Conservation (phyloP, 2,329 filamentous ascomycete genomes). For the Penicillium sp. region DNA sequence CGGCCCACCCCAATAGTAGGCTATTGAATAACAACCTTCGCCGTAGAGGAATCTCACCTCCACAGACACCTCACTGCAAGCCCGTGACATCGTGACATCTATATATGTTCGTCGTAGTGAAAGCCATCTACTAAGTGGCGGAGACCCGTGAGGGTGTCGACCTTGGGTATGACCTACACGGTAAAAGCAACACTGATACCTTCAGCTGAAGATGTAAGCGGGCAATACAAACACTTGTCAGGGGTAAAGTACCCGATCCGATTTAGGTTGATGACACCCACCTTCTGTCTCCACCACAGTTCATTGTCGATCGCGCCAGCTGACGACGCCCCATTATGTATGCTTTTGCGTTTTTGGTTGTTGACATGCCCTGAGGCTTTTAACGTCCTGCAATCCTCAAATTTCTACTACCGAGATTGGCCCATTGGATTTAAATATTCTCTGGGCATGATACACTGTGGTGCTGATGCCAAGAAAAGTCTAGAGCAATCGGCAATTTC, state of each 20-base stretch:
- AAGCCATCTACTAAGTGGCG: slow-evolving; percentile 1
- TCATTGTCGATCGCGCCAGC: slow-evolving; percentile 13
- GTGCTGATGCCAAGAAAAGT: neutral
- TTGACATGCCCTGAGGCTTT: neutral
- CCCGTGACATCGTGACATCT: neutral
- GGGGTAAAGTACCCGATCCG: slow-evolving; percentile 7
- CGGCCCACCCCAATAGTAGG: neutral
- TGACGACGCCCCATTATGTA: slow-evolving; percentile 16
- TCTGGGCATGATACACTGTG: neutral
- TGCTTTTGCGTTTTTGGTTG: slow-evolving; percentile 2
- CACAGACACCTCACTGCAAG: neutral
- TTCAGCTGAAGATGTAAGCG: neutral
- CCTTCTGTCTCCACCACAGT: slow-evolving; percentile 16
- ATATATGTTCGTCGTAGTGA: neutral
- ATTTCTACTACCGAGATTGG: slow-evolving; percentile 3
- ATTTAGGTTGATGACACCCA: slow-evolving; percentile 10
- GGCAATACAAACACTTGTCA: neutral
- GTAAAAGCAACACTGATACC: neutral
- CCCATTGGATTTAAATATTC: neutral
- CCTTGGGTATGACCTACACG: slow-evolving; percentile 2
- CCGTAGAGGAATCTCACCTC: neutral
- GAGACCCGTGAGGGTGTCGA: neutral
- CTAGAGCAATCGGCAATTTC: slow-evolving; percentile 6
- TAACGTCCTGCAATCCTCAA: slow-evolving; percentile 1
- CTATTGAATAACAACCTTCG: neutral